phyloP scores from a whole-genome alignment of 2,329 filamentous ascomycete genomes.

The Fusarium globosum region DNA sequence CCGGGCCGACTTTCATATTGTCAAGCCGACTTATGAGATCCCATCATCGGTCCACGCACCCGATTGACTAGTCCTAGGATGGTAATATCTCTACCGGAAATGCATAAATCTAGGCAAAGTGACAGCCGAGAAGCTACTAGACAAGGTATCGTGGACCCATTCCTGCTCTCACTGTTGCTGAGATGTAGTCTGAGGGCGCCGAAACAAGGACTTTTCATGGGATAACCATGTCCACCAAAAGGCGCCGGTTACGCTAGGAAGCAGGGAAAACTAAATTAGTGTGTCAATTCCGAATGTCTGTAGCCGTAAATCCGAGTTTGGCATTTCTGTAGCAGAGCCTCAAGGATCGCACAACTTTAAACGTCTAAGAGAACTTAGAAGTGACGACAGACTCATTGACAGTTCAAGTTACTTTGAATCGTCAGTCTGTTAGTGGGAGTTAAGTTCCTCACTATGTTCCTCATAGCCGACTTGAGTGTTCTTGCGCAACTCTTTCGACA shows the following conservation, averaged over 20 bases:
- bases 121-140: conserved; percentile 27
- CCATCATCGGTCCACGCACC: conserved; percentile 24
- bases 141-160: conserved; percentile 27
- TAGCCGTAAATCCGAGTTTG: background rate
- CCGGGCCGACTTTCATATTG: conserved; percentile 17
- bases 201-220: conserved; percentile 16
- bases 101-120: conserved; percentile 35
- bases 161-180: conserved; percentile 9
- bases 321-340: background rate
- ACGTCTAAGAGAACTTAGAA: background rate
- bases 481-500: background rate
- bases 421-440: fast-evolving
- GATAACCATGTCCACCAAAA: background rate
- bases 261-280: conserved; percentile 1
- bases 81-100: conserved; percentile 32
- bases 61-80: conserved; percentile 31
- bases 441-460: background rate
- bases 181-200: conserved; percentile 10
- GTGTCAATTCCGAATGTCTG: background rate
- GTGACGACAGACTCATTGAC: background rate
- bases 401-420: fast-evolving
- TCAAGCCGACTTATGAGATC: conserved; percentile 27
- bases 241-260: background rate
- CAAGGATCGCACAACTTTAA: background rate
- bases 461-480: too few species aligned